Conservation (phyloP, 176 grass and related monocot genomes). For the Oryza australiensis region DNA sequence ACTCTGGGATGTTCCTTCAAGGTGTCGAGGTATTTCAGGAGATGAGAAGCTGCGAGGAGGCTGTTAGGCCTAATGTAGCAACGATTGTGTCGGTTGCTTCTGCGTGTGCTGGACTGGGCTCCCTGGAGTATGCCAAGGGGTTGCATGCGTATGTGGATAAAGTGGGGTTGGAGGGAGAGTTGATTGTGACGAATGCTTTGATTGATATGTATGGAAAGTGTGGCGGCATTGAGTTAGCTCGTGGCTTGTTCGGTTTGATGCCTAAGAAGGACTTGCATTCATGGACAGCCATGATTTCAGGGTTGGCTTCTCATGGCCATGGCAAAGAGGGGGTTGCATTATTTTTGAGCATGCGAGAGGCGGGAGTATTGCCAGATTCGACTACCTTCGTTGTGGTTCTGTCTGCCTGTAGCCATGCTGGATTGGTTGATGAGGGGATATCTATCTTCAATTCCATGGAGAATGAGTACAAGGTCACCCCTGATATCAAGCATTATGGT, state of each 20-base stretch:
- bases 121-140: slow-evolving; percentile 43
- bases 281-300: slow-evolving; percentile 65
- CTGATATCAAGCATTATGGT: slow-evolving; percentile 69
- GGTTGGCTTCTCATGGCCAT: slow-evolving; percentile 54
- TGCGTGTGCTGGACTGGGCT: slow-evolving; percentile 44
- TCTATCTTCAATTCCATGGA: slow-evolving; percentile 63
- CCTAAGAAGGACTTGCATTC: slow-evolving; percentile 61
- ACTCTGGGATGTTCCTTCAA: slow-evolving; percentile 9
- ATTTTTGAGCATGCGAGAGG: slow-evolving; percentile 46
- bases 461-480: slow-evolving; percentile 34
- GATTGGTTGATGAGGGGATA: slow-evolving; percentile 67
- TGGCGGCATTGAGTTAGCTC: slow-evolving; percentile 43
- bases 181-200: slow-evolving; percentile 61
- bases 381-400: slow-evolving; percentile 67
- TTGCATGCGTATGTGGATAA: slow-evolving; percentile 58
- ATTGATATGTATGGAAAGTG: slow-evolving; percentile 70
- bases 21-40: slow-evolving; percentile 41
- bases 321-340: slow-evolving; percentile 43
- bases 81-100: slow-evolving; percentile 51
- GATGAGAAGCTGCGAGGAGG: slow-evolving; percentile 27
- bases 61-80: slow-evolving; percentile 40
- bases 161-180: slow-evolving; percentile 36
- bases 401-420: slow-evolving; percentile 75
- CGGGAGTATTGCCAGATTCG: slow-evolving; percentile 43
- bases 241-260: slow-evolving; percentile 48